Base-by-base conservation (phyloP, 495 filamentous ascomycete species). In the Aspergillus bertholletiae region DNA sequence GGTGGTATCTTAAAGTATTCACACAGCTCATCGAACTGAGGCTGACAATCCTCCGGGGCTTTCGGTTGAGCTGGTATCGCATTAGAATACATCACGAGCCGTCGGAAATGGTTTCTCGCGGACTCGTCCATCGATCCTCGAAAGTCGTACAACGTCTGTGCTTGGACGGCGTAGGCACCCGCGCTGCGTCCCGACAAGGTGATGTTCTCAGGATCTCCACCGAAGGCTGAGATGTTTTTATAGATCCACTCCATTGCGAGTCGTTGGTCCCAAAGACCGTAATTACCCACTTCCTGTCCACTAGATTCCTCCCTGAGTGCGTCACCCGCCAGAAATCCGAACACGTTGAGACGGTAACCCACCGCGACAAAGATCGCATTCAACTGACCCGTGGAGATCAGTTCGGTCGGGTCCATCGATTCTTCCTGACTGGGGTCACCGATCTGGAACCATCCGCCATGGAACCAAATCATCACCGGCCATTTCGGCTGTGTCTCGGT, bases 181-280 rank as follows among this genome's bases (percentile, higher is more conserved):
- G 84, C 84, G 62, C 80, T 84, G 17, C 77, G 58, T 7, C 84
- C 84, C 66, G 81, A 77, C 15, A 86, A 59, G 5, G 81, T 84
- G 9, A 88, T 74, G 53, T 83, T 81, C 30, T 76, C 70, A 3
- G 76, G 69, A 57, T 88, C 80, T 3, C 84, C 84, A 0, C 81
- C 80, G 60, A 87, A 81, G 0, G 66, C 72, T 5, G 63, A 71
- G 30, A 83, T 78, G 59, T 84, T 84, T 23, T 77, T 66, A 54
- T 73, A 66, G 8, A 86, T 74, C 84, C 84, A 87, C 62, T 82
- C 70, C 50, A 87, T 70, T 20, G 79, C 60, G 11, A 79, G 59
- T 27, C 76, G 73, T 59, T 87, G 84, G 60, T 88, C 84, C 63
- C 77, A 78, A 26, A 88, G 63, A 11, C 84, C 84, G 24, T 84